Percentiles rank a stretch among this genome's conserved stretches.
Evolutionary conservation across 2,329 filamentous ascomycete genomes (phyloP).

Genomic region (Ophiostoma quercus): DNA sequence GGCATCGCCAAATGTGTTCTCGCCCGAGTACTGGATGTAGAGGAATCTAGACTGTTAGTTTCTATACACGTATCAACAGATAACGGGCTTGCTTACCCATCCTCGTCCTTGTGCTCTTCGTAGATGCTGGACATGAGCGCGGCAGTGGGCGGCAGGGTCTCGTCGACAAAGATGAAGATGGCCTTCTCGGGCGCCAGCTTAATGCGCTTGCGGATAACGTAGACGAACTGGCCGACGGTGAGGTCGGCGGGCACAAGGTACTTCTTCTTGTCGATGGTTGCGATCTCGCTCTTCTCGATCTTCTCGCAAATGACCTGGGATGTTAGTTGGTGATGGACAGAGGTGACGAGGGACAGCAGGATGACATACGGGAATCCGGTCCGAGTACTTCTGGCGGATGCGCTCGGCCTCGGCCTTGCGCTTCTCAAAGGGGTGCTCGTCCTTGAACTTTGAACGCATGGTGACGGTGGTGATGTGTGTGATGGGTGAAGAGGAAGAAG

Average conservation of each 20-base stretch:
- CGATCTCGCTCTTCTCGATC: conserved; percentile 98
- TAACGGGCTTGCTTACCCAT: conserved; percentile 47
- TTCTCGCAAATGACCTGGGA: conserved; percentile 96
- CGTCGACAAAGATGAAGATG: conserved; percentile 99
- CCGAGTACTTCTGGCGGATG: conserved; percentile 97
- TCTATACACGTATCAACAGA: neutral
- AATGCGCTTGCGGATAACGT: conserved; percentile 99
- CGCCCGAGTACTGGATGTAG: conserved; percentile 98
- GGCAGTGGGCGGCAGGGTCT: conserved; percentile 91
- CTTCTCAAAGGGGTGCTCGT: conserved; percentile 99
- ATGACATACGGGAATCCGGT: conserved; percentile 89
- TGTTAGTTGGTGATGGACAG: conserved; percentile 16
- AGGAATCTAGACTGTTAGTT: conserved; percentile 63
- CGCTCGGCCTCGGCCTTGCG: conserved; percentile 99
- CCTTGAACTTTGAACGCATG: conserved; percentile 99
- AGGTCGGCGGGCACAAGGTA: conserved; percentile 96
- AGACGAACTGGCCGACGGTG: conserved; percentile 97
- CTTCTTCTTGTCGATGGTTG: conserved; percentile 99
- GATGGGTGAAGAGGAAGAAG: neutral
- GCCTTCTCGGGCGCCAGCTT: conserved; percentile 99
- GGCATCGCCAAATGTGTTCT: conserved; percentile 84
- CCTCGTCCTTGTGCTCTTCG: conserved; percentile 92
- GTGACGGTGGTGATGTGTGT: conserved; percentile 41
- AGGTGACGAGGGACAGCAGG: neutral
- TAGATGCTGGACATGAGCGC: conserved; percentile 99